Evolutionary conservation across 2,329 filamentous ascomycete species (phyloP), one percentile per base, ranked within the genome.

Genomic region (Aspergillus spinulosporus): DNA sequence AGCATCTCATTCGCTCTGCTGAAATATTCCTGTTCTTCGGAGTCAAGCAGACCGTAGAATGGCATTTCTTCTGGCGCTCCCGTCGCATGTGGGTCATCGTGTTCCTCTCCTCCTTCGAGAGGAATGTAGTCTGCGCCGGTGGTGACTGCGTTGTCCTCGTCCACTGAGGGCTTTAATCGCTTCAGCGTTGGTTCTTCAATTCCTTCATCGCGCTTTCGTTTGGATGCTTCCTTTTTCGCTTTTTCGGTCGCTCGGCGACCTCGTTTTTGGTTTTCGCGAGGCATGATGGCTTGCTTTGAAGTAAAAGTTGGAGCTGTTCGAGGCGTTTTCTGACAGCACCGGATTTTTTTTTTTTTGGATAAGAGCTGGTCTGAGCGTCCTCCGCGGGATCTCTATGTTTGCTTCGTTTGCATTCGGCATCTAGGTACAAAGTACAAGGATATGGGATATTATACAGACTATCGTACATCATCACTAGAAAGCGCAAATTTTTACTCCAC

Each of bases 21-120:
- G 74, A 97, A 99, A 74, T 97, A 97, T 73, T 97, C 92, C 70
- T 96, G 91, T 78, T 99, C 94, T 63, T 95, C 85, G 53, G 95
- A 88, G 66, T 91, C 89, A 28, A 99, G 86, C 80, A 97, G 87
- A 62, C 94, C 94, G 67, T 95, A 97, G 78, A 96, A 99, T 55
- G 90, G 86, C 64, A 80, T 84, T 58, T 90, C 89, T 8, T 74
- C 74, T 2, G 66, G 45, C 1, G 44, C n/a, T 5, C 50, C 47
- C 4, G 37, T 69, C 36, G 64, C 66, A 15, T 64, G 56, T 36
- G 66, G 56, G n/a, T 58, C 62, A 2, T 61, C 66, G 15, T 66
- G 55, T n/a, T 58, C 64, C 1, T 60, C 68, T 21, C 39, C 39
- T 42, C 39, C 39, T 12, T 61, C 61, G 40, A 78, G 62, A 14